Percentiles rank a stretch among this genome's conserved stretches.
Conservation (phyloP, 179 eudicot genomes). For the Drosera spatulata region DNA sequence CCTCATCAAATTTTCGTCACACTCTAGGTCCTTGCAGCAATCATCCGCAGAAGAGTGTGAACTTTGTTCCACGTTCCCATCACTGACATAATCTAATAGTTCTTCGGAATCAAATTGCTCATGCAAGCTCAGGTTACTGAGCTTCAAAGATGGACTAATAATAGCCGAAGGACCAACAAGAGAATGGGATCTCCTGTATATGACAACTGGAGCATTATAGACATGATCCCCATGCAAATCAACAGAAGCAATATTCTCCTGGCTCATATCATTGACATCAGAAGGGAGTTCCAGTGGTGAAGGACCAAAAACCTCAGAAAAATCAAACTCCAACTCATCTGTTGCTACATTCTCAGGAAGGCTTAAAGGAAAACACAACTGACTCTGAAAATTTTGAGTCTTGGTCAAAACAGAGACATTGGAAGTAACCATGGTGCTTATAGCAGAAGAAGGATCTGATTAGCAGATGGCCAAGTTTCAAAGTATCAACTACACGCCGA, state of each 20-base stretch:
- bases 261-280: background rate
- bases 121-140: no score
- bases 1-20: background rate
- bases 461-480: no score
- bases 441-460: no score
- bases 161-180: no score
- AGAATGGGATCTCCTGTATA: background rate
- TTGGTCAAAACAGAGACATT: background rate
- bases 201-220: background rate
- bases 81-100: no score
- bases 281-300: conserved; percentile 16
- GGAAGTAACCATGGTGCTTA: background rate
- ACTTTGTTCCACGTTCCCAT: background rate
- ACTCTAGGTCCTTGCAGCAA: conserved; percentile 14
- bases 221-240: background rate
- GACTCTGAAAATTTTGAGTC: background rate
- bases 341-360: conserved; percentile 12
- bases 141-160: no score
- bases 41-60: conserved; percentile 2
- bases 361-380: conserved; percentile 10
- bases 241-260: background rate
- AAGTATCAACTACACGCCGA: background rate
- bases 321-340: conserved; percentile 32
- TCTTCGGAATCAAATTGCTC: no score
- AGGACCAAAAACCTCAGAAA: conserved; percentile 42